Conservation (phyloP, 2,329 filamentous ascomycete species). For the Fusarium hostae region DNA sequence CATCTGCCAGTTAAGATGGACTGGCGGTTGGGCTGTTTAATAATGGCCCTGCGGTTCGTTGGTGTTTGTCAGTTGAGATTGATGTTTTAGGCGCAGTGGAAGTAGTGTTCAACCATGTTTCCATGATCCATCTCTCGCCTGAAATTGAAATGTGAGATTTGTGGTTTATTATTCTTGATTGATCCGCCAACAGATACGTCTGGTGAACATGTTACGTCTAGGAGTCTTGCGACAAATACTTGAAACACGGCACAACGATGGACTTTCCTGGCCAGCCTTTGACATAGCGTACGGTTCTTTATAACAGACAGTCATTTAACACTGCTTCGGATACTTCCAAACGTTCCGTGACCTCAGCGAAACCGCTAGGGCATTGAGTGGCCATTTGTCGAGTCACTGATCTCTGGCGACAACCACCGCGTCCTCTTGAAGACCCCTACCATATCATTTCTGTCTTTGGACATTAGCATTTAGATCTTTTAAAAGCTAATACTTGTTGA, state of each 20-base stretch:
- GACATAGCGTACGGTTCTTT: neutral
- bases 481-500: fast-evolving
- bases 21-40: neutral
- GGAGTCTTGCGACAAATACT: neutral
- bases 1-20: too few species aligned
- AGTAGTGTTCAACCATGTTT: too few species aligned
- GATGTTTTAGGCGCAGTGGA: too few species aligned
- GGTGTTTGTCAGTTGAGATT: neutral
- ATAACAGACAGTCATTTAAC: neutral
- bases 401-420: neutral
- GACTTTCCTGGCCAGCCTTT: neutral
- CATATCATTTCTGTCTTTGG: fast-evolving
- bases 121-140: too few species aligned
- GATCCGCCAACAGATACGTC: neutral
- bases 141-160: too few species aligned
- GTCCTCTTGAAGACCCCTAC: neutral
- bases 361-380: fast-evolving
- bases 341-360: neutral
- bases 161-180: neutral
- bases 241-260: neutral
- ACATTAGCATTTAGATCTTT: too few species aligned
- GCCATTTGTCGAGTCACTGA: neutral
- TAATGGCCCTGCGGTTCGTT: neutral
- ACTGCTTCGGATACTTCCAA: neutral
- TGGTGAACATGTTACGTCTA: neutral